Evolutionary conservation across 495 filamentous ascomycete genomes (phyloP), one percentile per base, ranked within the genome.

Genomic region (Lichina pygmaea): DNA sequence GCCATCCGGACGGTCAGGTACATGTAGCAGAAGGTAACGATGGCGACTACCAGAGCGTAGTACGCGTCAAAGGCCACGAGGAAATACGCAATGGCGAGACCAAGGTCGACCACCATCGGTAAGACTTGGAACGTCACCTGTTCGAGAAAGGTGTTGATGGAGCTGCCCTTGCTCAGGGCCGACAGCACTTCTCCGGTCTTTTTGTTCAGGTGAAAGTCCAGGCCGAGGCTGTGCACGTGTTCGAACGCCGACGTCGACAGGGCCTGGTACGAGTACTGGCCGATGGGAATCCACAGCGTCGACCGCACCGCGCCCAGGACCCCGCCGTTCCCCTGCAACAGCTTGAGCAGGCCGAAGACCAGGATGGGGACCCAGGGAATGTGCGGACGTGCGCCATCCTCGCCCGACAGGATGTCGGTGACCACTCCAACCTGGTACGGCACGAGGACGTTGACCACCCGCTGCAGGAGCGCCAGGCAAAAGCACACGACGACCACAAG

Each of bases 191-290:
- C 89, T 24, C 89, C 89, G 1, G 89, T 95, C 58, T 86, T 84
- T 62, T 97, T 97, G 40, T 84, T 81, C 9, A 94, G 70, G 58
- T 97, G 89, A 53, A 97, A 97, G 55, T 95, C 89, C 51, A 94
- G 65, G 59, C 86, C 93, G 12, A 97, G 72, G 36, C 77, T 73
- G 58, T 95, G 89, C 13, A 97, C 89, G 55, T 97, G 89, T 58
- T 95, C 89, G 53, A 97, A 97, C 6, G 86, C 79, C 7, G 89
- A 84, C 2, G 85, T 86, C 1, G 84, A 93, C 32, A 97, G 68
- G 43, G 89, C 83, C 58, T 82, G 80, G 58, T 94, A 97, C 7
- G 86, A 91, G 58, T 94, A 92, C 56, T 97, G 89, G 34, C 83
- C 75, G 44, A 97, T 81, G 0, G 89, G 89, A 41, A 97, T 84